Conservation (phyloP, 306 rosid species). For the Rosa chinensis region DNA sequence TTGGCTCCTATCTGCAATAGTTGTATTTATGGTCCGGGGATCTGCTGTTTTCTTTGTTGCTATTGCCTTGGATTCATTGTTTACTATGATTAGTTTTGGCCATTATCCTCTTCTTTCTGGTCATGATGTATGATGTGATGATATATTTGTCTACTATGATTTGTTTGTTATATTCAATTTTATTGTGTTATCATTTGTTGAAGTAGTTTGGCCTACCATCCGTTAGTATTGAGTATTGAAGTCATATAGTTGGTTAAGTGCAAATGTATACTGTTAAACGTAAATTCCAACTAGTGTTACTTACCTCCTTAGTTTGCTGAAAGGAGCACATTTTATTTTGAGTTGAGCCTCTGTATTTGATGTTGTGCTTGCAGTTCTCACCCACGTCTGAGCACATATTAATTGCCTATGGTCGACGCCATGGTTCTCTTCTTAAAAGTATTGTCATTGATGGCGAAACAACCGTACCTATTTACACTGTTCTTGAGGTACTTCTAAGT, state of each 20-base stretch:
- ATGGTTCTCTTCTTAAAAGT: constrained; percentile 68
- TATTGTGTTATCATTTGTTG: not conserved
- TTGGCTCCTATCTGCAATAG: not conserved
- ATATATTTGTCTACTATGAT: too few species aligned
- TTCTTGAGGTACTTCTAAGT: constrained; percentile 67
- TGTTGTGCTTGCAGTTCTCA: constrained; percentile 50
- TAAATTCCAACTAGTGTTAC: not conserved
- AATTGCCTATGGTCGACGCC: constrained; percentile 64
- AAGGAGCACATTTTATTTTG: not conserved
- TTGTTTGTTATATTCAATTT: not conserved
- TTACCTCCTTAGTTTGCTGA: constrained; percentile 5
- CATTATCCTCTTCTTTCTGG: not conserved
- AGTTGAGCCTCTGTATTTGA: constrained; percentile 31
- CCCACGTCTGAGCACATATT: constrained; percentile 61
- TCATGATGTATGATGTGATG: not conserved
- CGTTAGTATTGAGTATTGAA: not conserved
- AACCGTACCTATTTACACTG: constrained; percentile 86
- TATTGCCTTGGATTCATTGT: constrained; percentile 1
- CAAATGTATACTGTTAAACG: not conserved
- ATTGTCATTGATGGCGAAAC: constrained; percentile 90
- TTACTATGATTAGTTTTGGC: not conserved
- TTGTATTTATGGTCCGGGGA: not conserved
- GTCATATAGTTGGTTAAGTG: not conserved
- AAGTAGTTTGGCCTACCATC: not conserved
- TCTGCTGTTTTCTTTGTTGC: not conserved